Conservation (phyloP, 129 eudicot genomes). For the Glebionis coronaria region DNA sequence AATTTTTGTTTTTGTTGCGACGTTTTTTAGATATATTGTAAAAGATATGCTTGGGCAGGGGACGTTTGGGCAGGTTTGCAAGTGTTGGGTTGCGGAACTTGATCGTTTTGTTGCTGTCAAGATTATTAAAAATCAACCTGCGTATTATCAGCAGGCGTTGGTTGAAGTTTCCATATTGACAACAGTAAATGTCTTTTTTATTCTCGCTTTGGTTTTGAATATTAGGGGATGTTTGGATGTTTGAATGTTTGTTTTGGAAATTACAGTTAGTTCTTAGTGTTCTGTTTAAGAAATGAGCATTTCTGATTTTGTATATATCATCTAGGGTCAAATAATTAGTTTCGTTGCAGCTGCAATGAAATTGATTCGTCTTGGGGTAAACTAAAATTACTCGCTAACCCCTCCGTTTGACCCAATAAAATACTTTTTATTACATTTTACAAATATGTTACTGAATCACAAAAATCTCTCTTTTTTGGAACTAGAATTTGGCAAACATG, state of each 20-base stretch:
- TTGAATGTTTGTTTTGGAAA: background rate
- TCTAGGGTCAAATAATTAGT: slow-evolving; percentile 1
- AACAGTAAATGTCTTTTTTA: slow-evolving; percentile 36
- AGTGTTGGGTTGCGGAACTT: slow-evolving; percentile 92
- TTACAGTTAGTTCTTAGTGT: background rate
- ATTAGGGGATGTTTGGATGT: background rate
- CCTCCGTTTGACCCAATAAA: background rate
- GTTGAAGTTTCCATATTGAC: slow-evolving; percentile 95
- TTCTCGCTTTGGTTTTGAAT: slow-evolving; percentile 15
- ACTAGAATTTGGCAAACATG: background rate
- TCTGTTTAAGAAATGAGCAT: background rate
- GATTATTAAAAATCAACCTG: slow-evolving; percentile 88
- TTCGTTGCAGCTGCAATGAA: background rate
- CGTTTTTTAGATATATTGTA: slow-evolving; percentile 70
- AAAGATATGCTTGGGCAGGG: slow-evolving; percentile 99
- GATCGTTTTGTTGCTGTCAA: slow-evolving; percentile 90
- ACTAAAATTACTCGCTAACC: background rate
- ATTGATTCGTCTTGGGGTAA: background rate
- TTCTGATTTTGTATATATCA: background rate
- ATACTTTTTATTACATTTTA: background rate
- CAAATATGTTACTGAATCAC: background rate
- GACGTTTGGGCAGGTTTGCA: slow-evolving; percentile 99
- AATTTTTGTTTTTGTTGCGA: background rate
- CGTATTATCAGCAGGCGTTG: slow-evolving; percentile 92
- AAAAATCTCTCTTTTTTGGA: background rate